phyloP scores from a whole-genome alignment of 73 alveolate genomes.

The Tetrahymena malaccensis region DNA sequence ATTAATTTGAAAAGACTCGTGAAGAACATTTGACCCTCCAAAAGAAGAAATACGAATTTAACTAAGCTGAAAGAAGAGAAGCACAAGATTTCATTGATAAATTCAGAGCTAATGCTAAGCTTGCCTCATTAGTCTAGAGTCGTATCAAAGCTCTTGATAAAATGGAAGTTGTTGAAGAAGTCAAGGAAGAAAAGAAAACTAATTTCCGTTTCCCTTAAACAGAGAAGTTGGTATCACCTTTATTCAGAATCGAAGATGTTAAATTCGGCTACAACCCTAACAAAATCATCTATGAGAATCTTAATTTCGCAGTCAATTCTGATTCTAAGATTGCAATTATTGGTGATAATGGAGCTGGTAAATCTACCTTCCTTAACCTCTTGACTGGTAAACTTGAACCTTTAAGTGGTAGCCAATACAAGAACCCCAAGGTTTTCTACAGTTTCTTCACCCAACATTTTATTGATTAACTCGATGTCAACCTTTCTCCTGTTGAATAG shows the following conservation, averaged over 20 bases:
- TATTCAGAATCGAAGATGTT: constrained; percentile 21
- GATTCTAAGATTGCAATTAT: constrained; percentile 12
- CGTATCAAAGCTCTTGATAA: constrained; percentile 83
- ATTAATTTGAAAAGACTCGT: constrained; percentile 80
- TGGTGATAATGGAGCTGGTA: constrained; percentile 42
- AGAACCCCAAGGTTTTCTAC: neutral
- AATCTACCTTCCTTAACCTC: constrained; percentile 36
- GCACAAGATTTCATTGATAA: constrained; percentile 91
- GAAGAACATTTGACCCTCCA: constrained; percentile 73
- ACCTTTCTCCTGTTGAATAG: constrained; percentile 80
- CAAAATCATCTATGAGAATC: neutral
- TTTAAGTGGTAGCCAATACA: neutral
- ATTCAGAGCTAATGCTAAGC: constrained; percentile 91
- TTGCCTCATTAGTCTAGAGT: constrained; percentile 90
- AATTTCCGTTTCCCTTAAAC: constrained; percentile 91
- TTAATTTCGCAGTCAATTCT: neutral
- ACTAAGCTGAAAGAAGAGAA: constrained; percentile 73
- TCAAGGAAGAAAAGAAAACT: constrained; percentile 86
- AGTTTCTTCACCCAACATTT: neutral
- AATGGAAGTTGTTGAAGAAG: constrained; percentile 88
- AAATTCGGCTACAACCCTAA: neutral
- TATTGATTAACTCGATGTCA: neutral
- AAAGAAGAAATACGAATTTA: constrained; percentile 76
- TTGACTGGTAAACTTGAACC: constrained; percentile 36
- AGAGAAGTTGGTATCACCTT: constrained; percentile 83